These are phyloP conservation scores for Rhizophagus clarus DNA, from an alignment of 192 early-diverging fungal genomes.

Conservation along the genomic window DNA sequence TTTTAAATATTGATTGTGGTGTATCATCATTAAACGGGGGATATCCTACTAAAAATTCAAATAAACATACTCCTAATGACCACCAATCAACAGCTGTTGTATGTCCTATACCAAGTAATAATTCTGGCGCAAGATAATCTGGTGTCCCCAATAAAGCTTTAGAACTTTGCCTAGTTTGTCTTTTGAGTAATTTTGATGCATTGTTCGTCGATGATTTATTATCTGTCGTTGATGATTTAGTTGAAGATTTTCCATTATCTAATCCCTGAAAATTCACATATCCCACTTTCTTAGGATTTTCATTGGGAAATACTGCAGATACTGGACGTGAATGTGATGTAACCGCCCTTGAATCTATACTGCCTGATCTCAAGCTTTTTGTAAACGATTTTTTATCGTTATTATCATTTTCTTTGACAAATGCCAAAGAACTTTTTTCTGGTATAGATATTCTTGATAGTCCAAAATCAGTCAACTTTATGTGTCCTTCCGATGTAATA, in stretches of 20 bases:
- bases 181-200: conserved; percentile 21
- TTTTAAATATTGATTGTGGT: conserved; percentile 84
- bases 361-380: background rate
- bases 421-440: conserved; percentile 44
- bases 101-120: conserved; percentile 85
- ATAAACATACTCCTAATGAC: conserved; percentile 90
- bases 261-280: conserved; percentile 17
- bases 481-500: conserved; percentile 83
- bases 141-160: conserved; percentile 82
- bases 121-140: conserved; percentile 93
- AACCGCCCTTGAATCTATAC: conserved; percentile 4
- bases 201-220: background rate
- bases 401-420: conserved; percentile 31
- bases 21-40: conserved; percentile 90
- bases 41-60: conserved; percentile 86
- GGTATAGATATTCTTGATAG: conserved; percentile 80
- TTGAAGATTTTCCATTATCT: background rate
- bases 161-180: conserved; percentile 43
- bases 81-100: conserved; percentile 93
- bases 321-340: conserved; percentile 9
- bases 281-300: background rate
- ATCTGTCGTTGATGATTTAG: background rate
- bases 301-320: conserved; percentile 30
- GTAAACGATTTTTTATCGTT: conserved; percentile 34
- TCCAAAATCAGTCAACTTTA: conserved; percentile 96